These are phyloP conservation scores for Rubus idaeus DNA, from an alignment of 306 rosid genomes.

Conservation along the genomic window DNA sequence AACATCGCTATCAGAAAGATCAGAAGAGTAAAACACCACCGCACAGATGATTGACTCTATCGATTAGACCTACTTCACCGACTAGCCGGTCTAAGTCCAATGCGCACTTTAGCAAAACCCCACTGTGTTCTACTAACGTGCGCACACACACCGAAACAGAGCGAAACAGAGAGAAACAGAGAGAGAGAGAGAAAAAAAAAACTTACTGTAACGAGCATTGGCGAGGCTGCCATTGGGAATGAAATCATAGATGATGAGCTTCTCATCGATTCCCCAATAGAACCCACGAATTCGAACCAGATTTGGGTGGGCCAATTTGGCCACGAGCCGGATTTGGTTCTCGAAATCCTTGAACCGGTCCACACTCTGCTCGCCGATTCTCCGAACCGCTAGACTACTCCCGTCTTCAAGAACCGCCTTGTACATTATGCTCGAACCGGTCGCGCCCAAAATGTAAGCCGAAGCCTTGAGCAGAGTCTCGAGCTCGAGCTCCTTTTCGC, in stretches of 20 bases:
- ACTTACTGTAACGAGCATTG: slow-evolving; percentile 92
- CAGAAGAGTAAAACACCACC: background rate
- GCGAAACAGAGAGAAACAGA: background rate
- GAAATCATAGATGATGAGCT: slow-evolving; percentile 89
- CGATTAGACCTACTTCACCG: slow-evolving; percentile 62
- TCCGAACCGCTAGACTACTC: slow-evolving; percentile 66
- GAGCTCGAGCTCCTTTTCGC: slow-evolving; percentile 71
- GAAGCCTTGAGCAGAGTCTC: slow-evolving; percentile 87
- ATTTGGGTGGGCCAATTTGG: slow-evolving; percentile 82
- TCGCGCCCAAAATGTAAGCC: slow-evolving; percentile 84
- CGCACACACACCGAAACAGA: slow-evolving; percentile 4
- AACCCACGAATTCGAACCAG: slow-evolving; percentile 88
- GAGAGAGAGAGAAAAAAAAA: background rate
- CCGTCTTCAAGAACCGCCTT: slow-evolving; percentile 97
- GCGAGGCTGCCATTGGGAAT: slow-evolving; percentile 95
- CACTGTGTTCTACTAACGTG: slow-evolving; percentile 13
- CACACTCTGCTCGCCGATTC: slow-evolving; percentile 78
- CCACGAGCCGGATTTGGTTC: slow-evolving; percentile 65
- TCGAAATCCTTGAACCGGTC: slow-evolving; percentile 87
- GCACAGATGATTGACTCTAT: slow-evolving; percentile 45
- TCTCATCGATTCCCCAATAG: slow-evolving; percentile 82
- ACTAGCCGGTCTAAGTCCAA: slow-evolving; percentile 2
- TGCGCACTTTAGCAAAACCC: slow-evolving; percentile 32
- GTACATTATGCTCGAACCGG: slow-evolving; percentile 94
- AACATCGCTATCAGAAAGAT: background rate